Conservation (phyloP, 75 land plant species). For the Pseudotsuga menziesii region DNA sequence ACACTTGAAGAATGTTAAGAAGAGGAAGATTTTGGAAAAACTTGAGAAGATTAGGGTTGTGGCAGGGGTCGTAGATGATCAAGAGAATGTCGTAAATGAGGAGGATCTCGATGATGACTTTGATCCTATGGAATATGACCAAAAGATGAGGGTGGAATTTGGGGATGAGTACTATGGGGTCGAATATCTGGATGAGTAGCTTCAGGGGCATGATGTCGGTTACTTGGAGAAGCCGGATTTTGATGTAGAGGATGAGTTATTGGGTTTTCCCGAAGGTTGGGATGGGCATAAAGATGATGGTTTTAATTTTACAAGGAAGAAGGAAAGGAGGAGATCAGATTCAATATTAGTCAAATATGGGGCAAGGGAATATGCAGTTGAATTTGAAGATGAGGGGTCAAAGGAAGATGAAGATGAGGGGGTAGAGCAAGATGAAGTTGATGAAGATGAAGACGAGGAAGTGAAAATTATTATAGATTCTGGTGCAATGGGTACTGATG, state of each 20-base stretch:
- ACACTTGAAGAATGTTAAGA: conserved; percentile 91
- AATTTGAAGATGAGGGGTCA: background rate
- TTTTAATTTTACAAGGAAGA: conserved; percentile 33
- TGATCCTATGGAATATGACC: conserved; percentile 89
- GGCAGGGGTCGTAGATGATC: conserved; percentile 54
- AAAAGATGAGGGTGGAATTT: conserved; percentile 78
- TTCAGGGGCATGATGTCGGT: conserved; percentile 24
- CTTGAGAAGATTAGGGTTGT: conserved; percentile 59
- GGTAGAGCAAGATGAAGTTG: too few species aligned
- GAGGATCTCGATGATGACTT: conserved; percentile 89
- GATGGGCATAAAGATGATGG: conserved; percentile 24
- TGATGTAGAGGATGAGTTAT: conserved; percentile 82
- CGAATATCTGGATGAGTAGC: conserved; percentile 62
- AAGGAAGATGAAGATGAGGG: conserved; percentile 11
- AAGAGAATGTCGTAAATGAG: conserved; percentile 15
- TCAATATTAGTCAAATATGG: conserved; percentile 1
- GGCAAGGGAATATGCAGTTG: background rate
- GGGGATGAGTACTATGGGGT: conserved; percentile 68
- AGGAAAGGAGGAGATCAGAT: conserved; percentile 20
- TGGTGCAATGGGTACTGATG: conserved; percentile 9
- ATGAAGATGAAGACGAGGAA: conserved; percentile 19
- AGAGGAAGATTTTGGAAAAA: conserved; percentile 82
- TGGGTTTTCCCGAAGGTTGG: conserved; percentile 79
- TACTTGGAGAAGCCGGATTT: conserved; percentile 79
- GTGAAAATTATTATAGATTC: conserved; percentile 15